These are phyloP conservation scores for Escovopsis sp. DNA, from an alignment of 2,329 filamentous ascomycete genomes.

Conservation along the genomic window DNA sequence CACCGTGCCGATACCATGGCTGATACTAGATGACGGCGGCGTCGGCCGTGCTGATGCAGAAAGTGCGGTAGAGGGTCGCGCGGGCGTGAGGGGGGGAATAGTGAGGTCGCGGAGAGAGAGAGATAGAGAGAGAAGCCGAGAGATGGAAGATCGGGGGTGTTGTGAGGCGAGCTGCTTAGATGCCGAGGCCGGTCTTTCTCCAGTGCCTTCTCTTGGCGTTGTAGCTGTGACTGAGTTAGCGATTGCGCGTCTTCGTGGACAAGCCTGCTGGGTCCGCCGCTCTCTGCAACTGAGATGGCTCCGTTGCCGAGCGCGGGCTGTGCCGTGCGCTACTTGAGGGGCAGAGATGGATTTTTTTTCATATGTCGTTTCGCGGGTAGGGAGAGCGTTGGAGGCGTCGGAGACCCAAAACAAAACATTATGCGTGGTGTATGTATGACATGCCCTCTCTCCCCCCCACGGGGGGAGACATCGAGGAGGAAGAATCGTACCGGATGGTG, in stretches of 20 bases:
- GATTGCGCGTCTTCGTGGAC: background rate
- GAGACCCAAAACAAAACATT: no score
- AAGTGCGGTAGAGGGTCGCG: slow-evolving; percentile 5
- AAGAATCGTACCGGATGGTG: slow-evolving; percentile 82
- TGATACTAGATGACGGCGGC: slow-evolving; percentile 7
- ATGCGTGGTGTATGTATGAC: no score
- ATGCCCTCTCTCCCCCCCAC: background rate
- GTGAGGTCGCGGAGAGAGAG: slow-evolving; percentile 10
- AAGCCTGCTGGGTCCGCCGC: no score
- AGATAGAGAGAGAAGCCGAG: slow-evolving; percentile 19
- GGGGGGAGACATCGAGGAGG: background rate
- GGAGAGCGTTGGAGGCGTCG: no score
- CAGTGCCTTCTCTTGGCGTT: slow-evolving; percentile 99
- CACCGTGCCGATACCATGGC: slow-evolving; percentile 14
- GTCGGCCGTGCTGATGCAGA: slow-evolving; percentile 9
- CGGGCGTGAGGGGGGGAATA: slow-evolving; percentile 14
- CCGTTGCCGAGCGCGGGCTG: no score
- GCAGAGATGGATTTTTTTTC: no score
- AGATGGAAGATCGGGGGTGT: no score
- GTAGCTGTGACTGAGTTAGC: slow-evolving; percentile 52
- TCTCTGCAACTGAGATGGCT: no score
- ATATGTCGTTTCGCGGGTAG: no score
- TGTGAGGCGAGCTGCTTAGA: slow-evolving; percentile 48
- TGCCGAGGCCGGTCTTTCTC: slow-evolving; percentile 99
- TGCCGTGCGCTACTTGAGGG: background rate